Evolutionary conservation across 2,329 filamentous ascomycete species (phyloP), one percentile per base, ranked within the genome.

Genomic region (Ambrosiella xylebori): DNA sequence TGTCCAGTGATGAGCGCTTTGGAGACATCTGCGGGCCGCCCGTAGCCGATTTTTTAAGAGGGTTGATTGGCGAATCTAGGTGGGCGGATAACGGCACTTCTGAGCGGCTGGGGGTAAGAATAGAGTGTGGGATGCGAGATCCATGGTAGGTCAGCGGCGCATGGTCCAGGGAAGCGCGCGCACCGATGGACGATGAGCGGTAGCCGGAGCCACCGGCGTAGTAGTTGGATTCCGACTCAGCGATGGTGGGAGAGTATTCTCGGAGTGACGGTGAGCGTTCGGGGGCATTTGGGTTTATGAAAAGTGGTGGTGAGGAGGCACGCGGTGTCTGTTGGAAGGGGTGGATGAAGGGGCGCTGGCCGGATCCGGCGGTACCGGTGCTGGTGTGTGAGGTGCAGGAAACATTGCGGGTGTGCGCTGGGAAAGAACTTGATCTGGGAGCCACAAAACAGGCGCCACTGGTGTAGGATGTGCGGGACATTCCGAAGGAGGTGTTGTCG

Each of bases 291-390:
- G 56, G 37, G 8, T 56, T 35, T 13, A 59, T 40, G 12, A 57
- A 79, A 78, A 55, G 80, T 78, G 60, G 79, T 81, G 51, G 56
- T 27, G 56, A 54, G 9, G 78, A 76, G 1, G 78, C 78, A 45
- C 78, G 74, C 38, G 81, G 81, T 7, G 73, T 81, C 68, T 83
- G 81, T 65, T 82, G 79, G 63, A 82, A 83, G 35, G 81, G 80
- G 65, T 84, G 81, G 17, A 82, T 73, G 64, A 84, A 83, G 17
- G 37, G 37, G 35, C 36, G 47, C 38, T 72, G 45, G 63, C 51
- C 56, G 68, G 59, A 72, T 72, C 59, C 70, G 47, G 59, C 76
- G 72, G 54, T 67, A 63, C 57, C 66, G 68, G 47, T 73, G 63
- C 78, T 81, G 61, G 72, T 69, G 64, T 81, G 77, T 27, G 78